phyloP scores from a whole-genome alignment of 2,329 filamentous ascomycete species.

The Penicillium hordei region DNA sequence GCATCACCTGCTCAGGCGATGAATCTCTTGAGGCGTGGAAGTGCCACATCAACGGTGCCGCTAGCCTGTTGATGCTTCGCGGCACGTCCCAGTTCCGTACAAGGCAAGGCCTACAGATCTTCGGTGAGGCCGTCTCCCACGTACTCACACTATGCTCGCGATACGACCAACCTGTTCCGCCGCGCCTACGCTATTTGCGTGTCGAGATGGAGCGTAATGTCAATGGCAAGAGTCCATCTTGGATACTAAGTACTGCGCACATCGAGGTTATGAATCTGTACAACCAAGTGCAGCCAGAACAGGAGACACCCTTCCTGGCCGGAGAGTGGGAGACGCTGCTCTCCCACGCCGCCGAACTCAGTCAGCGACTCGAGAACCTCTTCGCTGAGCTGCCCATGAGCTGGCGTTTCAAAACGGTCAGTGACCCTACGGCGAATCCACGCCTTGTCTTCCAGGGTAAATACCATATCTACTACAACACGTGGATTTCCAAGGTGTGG shows the following conservation, averaged over 20 bases:
- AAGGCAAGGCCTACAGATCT: background rate
- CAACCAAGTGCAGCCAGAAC: background rate
- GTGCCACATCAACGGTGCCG: background rate
- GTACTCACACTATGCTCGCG: background rate
- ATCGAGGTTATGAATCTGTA: background rate
- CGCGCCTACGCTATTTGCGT: background rate
- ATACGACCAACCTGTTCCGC: background rate
- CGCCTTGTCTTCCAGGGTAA: background rate
- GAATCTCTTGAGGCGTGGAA: background rate
- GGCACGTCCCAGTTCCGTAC: background rate
- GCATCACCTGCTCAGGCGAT: background rate
- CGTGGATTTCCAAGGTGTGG: background rate
- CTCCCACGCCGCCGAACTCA: background rate
- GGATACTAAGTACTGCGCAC: background rate
- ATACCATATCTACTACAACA: background rate
- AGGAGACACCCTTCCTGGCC: background rate
- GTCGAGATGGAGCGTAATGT: background rate
- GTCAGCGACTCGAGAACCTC: background rate
- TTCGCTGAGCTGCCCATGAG: background rate
- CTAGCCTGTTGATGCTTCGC: background rate
- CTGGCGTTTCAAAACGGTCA: background rate
- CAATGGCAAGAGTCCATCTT: background rate
- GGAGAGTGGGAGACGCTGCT: background rate
- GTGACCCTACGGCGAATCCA: background rate
- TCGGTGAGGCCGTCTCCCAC: background rate